Base-by-base conservation (phyloP, 176 grass and related monocot species). In the Dactylis glomerata region DNA sequence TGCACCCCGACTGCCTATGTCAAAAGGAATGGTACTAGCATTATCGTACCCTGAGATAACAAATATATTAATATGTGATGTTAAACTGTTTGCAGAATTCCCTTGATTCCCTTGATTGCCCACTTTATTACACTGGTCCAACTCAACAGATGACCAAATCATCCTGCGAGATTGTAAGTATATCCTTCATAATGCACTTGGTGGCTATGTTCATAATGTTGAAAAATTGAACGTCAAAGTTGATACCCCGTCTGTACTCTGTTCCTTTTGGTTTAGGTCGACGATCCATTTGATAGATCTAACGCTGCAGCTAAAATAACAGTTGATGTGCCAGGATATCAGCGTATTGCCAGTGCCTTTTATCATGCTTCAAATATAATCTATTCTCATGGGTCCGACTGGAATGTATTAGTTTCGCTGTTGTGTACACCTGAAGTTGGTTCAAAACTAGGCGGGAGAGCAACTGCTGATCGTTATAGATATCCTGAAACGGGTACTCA, bases 251-350 rank as follows among this genome's bases (percentile, higher is more conserved):
- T 62, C 4, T 79, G 75, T 70, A 68, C 34, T 37, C 83, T 81
- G 8, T 34, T 37, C 32, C 50, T 23, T 11, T 83, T 46, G 49
- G 65, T 91, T 76, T 67, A 94, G 92, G 83, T 92, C 62, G 84
- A 94, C 69, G 92, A 94, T 84, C 89, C 92, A 64, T 81, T 92
- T 83, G 87, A 94, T 81, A 88, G 85, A 75, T 81, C 87, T 31
- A 84, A 92, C 41, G 92, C 89, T 81, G 68, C 92, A 2, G 92
- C 92, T 69, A 88, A 81, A 79, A 88, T 87, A 84, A 84, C 87
- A 6, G 92, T 92, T 42, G 57, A 81, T 81, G n/a, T 67, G 42
- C 69, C 54, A 82, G 47, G 64, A 49, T 81, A 92, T 78, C 62
- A 33, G 10, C 85, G 17, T 42, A 92, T 94, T 64, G 62, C 86